Base-by-base conservation (phyloP, 208 protist genomes). In the Crithidia sp. region DNA sequence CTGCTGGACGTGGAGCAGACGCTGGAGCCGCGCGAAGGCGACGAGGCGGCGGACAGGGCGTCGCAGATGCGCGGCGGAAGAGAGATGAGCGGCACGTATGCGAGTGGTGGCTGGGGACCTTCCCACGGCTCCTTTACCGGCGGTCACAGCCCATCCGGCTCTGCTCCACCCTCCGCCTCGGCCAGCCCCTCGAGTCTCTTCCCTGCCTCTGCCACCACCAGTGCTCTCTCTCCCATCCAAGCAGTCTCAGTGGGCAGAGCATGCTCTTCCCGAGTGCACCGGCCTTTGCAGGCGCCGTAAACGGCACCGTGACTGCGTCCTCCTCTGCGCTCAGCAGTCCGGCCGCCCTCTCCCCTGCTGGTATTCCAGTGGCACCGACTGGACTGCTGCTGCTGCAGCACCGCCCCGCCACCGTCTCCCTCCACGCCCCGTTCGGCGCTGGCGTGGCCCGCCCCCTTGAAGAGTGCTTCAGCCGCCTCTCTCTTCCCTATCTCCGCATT, bases 1-100 rank as follows among this genome's bases (percentile, higher is more conserved):
- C 67, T 94, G 52, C 70, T 90, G 12, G 80, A 84, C 36, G 83
- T 94, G 75, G 89, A 94, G 71, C 61, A 89, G 44, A 84, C 89
- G 2, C 71, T 94, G 53, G 83, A 93, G 59, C 72, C 66, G 40
- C 45, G 66, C 40, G 80, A 87, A 9, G 74, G 73, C 45, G 45
- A 14, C 45, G 45, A 49, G 9, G 45, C 45, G 12, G 45, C 45
- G 12, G 45, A 14, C 45, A 28, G 28, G 28, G 28, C 28, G 28
- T 28, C 28, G 28, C 28, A 28, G 28, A 28, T 28, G 28, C 28
- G 28, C 28, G 28, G 28, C 28, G 28, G 28, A 1, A 28, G 28
- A 28, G 28, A 28, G 28, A 28, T 28, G 28, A 28, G 28, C 1
- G 28, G 28, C 28, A 28, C 28, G 28, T 28, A 28, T 28, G 28